Conservation (phyloP, 306 rosid genomes). For the Inga leiocalycina region DNA sequence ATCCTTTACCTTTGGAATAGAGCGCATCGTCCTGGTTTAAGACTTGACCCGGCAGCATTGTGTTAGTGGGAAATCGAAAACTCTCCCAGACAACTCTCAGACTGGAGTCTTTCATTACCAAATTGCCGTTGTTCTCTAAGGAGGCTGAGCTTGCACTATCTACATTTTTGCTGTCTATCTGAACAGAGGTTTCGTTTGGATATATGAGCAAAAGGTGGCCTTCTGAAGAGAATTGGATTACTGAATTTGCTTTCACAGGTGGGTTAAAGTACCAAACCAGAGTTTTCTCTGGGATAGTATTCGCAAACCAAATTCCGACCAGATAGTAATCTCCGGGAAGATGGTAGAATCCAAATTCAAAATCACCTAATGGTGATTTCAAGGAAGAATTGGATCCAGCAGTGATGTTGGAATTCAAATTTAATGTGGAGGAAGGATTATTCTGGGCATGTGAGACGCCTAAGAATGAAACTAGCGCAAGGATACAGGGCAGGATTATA, state of each 20-base stretch:
- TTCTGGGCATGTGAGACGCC: slow-evolving; percentile 26
- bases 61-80: slow-evolving; percentile 27
- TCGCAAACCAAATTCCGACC: slow-evolving; percentile 40
- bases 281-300: slow-evolving; percentile 31
- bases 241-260: slow-evolving; percentile 27
- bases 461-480: slow-evolving; percentile 2
- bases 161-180: slow-evolving; percentile 1
- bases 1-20: slow-evolving; percentile 32
- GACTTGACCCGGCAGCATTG: slow-evolving; percentile 33
- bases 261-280: slow-evolving; percentile 39
- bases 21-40: background rate
- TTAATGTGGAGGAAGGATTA: slow-evolving; percentile 2
- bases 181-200: slow-evolving; percentile 18
- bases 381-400: slow-evolving; percentile 42
- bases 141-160: slow-evolving; percentile 5
- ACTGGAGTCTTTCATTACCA: slow-evolving; percentile 12
- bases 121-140: slow-evolving; percentile 36
- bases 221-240: slow-evolving; percentile 20
- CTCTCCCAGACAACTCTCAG: slow-evolving; percentile 20
- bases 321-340: slow-evolving; percentile 27
- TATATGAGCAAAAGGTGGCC: slow-evolving; percentile 33
- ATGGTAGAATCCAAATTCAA: slow-evolving; percentile 41
- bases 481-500: slow-evolving; percentile 1
- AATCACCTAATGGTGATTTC: slow-evolving; percentile 39
- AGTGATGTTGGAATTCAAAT: slow-evolving; percentile 20